Evolutionary conservation across 805 yeast species (phyloP).

Genomic region (Diddensiella transvaalensis): DNA sequence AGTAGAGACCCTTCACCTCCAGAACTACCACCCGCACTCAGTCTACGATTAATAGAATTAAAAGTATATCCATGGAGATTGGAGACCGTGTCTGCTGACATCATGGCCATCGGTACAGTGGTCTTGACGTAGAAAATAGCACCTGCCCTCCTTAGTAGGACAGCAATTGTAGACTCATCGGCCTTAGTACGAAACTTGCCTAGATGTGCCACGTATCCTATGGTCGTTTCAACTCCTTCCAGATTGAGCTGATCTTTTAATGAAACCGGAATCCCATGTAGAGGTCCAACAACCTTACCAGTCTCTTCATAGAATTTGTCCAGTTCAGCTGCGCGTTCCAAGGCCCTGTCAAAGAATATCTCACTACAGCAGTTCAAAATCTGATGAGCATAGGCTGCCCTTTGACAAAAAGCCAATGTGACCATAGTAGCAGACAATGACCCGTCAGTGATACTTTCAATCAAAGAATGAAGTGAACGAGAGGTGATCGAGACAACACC

Average conservation of each 20-base stretch:
- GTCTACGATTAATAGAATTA: conserved; percentile 42
- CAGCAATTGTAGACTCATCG: conserved; percentile 37
- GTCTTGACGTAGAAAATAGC: conserved; percentile 65
- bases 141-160: conserved; percentile 48
- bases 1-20: conserved; percentile 53
- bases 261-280: conserved; percentile 65
- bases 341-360: conserved; percentile 52
- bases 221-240: conserved; percentile 46
- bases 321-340: conserved; percentile 49
- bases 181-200: conserved; percentile 27
- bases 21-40: conserved; percentile 50
- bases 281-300: conserved; percentile 53
- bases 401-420: conserved; percentile 51
- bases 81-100: conserved; percentile 51
- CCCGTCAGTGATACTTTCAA: conserved; percentile 4
- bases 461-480: background rate
- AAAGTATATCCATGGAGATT: conserved; percentile 45
- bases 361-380: conserved; percentile 36
- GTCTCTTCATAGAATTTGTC: conserved; percentile 47
- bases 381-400: conserved; percentile 59
- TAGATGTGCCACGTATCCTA: conserved; percentile 41
- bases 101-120: conserved; percentile 51
- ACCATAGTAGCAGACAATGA: conserved; percentile 34
- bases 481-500: background rate
- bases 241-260: conserved; percentile 51